Evolutionary conservation across 2,329 filamentous ascomycete genomes (phyloP).

Genomic region (Fusarium sp.): DNA sequence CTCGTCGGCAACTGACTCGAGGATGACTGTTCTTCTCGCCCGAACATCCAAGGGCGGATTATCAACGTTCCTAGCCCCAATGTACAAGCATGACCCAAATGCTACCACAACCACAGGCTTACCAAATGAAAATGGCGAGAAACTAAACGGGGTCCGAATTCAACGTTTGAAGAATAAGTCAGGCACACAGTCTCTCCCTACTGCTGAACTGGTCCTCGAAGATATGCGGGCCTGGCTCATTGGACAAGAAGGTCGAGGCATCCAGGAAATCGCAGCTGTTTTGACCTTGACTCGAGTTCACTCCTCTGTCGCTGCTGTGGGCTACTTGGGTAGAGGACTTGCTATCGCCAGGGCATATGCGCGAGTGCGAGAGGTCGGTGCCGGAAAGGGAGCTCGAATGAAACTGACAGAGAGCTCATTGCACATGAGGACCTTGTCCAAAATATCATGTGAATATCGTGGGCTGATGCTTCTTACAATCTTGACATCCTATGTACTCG

Average conservation of each 20-base stretch:
- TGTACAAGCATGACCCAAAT: slow-evolving; percentile 61
- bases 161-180: slow-evolving; percentile 81
- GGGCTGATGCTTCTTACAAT: slow-evolving; percentile 70
- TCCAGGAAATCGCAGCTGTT: slow-evolving; percentile 77
- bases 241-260: slow-evolving; percentile 75
- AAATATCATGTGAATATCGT: slow-evolving; percentile 69
- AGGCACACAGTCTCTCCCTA: slow-evolving; percentile 78
- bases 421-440: slow-evolving; percentile 72
- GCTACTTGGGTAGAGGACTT: slow-evolving; percentile 69
- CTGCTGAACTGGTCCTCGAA: slow-evolving; percentile 78
- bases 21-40: slow-evolving; percentile 75
- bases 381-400: slow-evolving; percentile 59
- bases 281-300: slow-evolving; percentile 77
- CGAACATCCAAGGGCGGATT: slow-evolving; percentile 60
- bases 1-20: slow-evolving; percentile 53
- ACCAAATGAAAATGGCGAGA: slow-evolving; percentile 51
- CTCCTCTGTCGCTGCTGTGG: slow-evolving; percentile 67
- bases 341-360: slow-evolving; percentile 72
- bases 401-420: slow-evolving; percentile 67
- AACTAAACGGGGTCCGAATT: slow-evolving; percentile 78
- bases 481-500: slow-evolving; percentile 69
- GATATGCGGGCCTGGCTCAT: slow-evolving; percentile 77
- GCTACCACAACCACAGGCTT: slow-evolving; percentile 52
- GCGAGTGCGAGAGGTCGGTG: slow-evolving; percentile 68
- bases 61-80: slow-evolving; percentile 73